A percentile compares a stretch with the other conserved stretches of the same genome.
Conservation (phyloP, 257 asterid species). For the Ilex aquifolium region DNA sequence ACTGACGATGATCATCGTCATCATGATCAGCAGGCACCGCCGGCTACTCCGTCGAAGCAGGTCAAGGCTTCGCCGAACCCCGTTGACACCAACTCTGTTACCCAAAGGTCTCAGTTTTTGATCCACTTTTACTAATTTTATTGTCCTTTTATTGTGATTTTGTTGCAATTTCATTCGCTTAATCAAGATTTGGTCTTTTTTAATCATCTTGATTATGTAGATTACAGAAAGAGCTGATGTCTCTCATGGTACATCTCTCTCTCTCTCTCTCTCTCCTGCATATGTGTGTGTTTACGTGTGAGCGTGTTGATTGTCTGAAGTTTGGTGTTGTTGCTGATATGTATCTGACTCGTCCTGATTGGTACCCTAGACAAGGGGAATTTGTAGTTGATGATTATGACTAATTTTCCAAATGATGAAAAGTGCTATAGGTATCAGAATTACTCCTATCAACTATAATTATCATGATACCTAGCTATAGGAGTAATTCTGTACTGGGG, state of each 20-base stretch:
- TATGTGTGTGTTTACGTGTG: no score
- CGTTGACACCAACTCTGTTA: conserved; percentile 53
- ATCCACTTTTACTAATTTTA: neutral
- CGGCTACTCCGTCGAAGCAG: conserved; percentile 39
- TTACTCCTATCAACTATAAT: no score
- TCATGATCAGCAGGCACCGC: conserved; percentile 30
- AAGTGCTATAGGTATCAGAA: no score
- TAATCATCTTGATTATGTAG: conserved; percentile 14
- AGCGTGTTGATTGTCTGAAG: no score
- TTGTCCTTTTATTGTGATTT: neutral
- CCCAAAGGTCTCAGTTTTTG: conserved; percentile 37
- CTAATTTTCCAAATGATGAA: no score
- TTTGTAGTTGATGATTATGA: no score
- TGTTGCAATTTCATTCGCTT: neutral
- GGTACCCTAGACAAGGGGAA: no score
- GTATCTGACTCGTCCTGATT: no score
- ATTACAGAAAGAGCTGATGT: conserved; percentile 79
- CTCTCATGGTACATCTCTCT: conserved; percentile 45
- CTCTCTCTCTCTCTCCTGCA: no score
- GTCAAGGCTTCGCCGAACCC: conserved; percentile 41
- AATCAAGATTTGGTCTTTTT: conserved; percentile 13
- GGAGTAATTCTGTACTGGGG: no score
- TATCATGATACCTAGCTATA: no score
- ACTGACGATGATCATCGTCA: conserved; percentile 20
- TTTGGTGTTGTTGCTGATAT: no score